Base-by-base conservation (phyloP, 768 basidiomycete genomes). In the Lactarius sanguifluus region DNA sequence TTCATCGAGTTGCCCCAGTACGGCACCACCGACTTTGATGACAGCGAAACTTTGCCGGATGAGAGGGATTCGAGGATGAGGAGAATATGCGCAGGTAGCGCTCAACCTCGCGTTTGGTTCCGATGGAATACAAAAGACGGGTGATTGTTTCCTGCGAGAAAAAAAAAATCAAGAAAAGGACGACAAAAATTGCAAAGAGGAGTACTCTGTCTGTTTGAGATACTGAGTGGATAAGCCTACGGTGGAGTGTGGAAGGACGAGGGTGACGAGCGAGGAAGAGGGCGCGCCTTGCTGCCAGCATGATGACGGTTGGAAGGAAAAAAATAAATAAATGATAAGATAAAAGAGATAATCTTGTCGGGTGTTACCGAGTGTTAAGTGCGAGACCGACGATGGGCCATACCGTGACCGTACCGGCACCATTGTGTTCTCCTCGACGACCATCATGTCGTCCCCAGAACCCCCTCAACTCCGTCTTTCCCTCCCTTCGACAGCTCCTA, bases 81-180 rank as follows among this genome's bases (percentile, higher is more conserved):
- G 94, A 94, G 76, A 99, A 99, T 74, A 99, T 99, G 58, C 96
- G 91, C 36, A 99, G 88, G 81, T 99, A 96, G 68, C 97, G 90
- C 75, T 98, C 96, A 71, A 99, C 97, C 77, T 99, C 97, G 70
- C 94, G 91, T 75, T 97, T 95, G 36, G 93, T 92, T 60, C 96
- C 97, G 70, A 99, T 90, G 25, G 96, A 98, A 79, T 98, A 98
- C 45, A 99, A 84, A 15, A 99, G 82, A 56, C 97, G 90, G 61
- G 94, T 95, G 72, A 99, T 98, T 2, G 96, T 98, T 74, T 99
- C 97, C 96, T 96, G 72, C 7, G 23, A 32, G 4, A 20, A 60
- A 36, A 62, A 36, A 62, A 36, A 12, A 13, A 60, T 43, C 36
- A 38, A 58, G 54, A 36, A 28, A n/a, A 62, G 70, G 52, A 23